These are phyloP conservation scores for Aspergillus sp. DNA, from an alignment of 2,329 filamentous ascomycete genomes.

Conservation along the genomic window DNA sequence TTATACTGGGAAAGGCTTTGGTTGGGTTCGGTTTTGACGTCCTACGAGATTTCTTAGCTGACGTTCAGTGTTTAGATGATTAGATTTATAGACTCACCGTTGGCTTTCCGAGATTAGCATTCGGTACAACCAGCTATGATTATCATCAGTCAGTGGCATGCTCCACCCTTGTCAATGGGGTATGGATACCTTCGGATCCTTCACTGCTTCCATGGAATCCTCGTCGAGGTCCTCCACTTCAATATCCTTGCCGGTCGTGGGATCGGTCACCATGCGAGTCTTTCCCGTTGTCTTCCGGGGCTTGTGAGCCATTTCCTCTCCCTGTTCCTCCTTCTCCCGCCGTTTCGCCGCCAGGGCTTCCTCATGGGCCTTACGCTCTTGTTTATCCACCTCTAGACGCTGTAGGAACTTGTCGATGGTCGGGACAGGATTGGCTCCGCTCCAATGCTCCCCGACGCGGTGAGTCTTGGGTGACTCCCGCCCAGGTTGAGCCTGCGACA, in stretches of 20 bases:
- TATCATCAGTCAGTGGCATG: too few relatives aligned
- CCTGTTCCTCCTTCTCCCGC: slow-evolving; percentile 35
- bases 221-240: slow-evolving; percentile 80
- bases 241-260: slow-evolving; percentile 82
- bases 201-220: slow-evolving; percentile 67
- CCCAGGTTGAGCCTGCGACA: slow-evolving; percentile 20
- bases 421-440: slow-evolving; percentile 78
- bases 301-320: slow-evolving; percentile 54
- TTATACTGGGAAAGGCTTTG: slow-evolving; percentile 81
- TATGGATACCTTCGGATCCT: slow-evolving; percentile 66
- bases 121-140: slow-evolving; percentile 74
- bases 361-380: slow-evolving; percentile 59
- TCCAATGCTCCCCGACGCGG: slow-evolving; percentile 70
- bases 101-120: slow-evolving; percentile 78
- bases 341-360: slow-evolving; percentile 11
- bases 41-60: slow-evolving; percentile 34
- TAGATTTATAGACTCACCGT: slow-evolving; percentile 51
- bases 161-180: too few relatives aligned
- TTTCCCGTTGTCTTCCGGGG: slow-evolving; percentile 47
- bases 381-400: slow-evolving; percentile 76
- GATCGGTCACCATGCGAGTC: slow-evolving; percentile 73
- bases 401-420: slow-evolving; percentile 84
- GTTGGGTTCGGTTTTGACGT: slow-evolving; percentile 68
- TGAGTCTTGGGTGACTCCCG: slow-evolving; percentile 37
- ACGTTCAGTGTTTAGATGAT: neutral